A percentile compares a stretch with the other conserved stretches of the same genome.
Evolutionary conservation across 805 yeast species (phyloP).

Genomic region (Yarrowia bubula): DNA sequence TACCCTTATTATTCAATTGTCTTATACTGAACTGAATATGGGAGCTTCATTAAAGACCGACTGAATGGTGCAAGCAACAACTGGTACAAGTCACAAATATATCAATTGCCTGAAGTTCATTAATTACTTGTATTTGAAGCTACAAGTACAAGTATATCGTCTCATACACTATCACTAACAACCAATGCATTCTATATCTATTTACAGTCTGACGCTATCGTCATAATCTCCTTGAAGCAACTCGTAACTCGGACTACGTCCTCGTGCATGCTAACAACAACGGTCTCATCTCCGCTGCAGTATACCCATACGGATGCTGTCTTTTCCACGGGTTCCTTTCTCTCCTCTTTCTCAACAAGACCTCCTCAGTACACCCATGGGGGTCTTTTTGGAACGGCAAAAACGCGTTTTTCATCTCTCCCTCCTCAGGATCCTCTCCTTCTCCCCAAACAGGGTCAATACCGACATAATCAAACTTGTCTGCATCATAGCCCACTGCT

Average conservation of each 20-base stretch:
- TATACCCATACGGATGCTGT: conserved; percentile 15
- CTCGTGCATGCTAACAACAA: not conserved
- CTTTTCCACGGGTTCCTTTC: conserved; percentile 16
- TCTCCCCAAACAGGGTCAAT: conserved; percentile 22
- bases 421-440: not conserved
- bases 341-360: not conserved
- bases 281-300: not conserved
- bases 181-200: not conserved
- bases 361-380: conserved; percentile 9
- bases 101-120: too few relatives aligned
- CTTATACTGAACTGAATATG: too few relatives aligned
- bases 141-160: too few relatives aligned
- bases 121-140: too few relatives aligned
- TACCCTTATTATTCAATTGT: too few relatives aligned
- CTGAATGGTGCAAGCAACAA: too few relatives aligned
- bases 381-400: conserved; percentile 13
- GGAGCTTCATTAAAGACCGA: too few relatives aligned
- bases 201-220: too few relatives aligned
- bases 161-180: not conserved
- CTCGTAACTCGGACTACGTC: not conserved
- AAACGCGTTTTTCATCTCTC: conserved; percentile 13
- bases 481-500: not conserved
- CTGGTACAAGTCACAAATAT: too few relatives aligned
- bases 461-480: conserved; percentile 19
- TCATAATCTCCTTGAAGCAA: too few relatives aligned